Base-by-base conservation (phyloP, 129 eudicot species). In the Calendula officinalis region DNA sequence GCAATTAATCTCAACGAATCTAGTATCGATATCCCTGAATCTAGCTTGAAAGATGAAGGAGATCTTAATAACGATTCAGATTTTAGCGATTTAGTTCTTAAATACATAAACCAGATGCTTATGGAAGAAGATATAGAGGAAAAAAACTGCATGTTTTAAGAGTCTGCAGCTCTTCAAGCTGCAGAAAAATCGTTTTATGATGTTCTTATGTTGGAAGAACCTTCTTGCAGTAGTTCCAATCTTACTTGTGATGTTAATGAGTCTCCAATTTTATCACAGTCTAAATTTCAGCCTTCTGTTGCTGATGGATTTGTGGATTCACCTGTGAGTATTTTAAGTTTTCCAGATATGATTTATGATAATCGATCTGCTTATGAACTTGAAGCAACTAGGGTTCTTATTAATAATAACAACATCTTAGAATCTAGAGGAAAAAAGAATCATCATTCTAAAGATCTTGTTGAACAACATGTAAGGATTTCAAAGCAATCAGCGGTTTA, bases 71-170 rank as follows among this genome's bases (percentile, higher is more conserved):
- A 91, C 56, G 95, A 91, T 67, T 80, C 52, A n/a, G 95, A 91
- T 71, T 87, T 87, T 71, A 87, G 86, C 71, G 97, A 87, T 68
- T 67, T 47, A 44, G 85, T 82, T 50, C 95, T 91, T 30, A 82
- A 78, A 70, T 91, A 84, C 43, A 87, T 91, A 49, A 84, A 62
- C 62, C 86, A 82, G 70, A 83, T 91, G 72, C 97, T 91, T 42
- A 91, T 91, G 97, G 97, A 91, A 87, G 95, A 91, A 58, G 87
- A 91, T 68, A 82, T 77, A 62, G 97, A 84, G 56, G 95, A 86
- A 36, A 87, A 78, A 60, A 65, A 69, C 41, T 80, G 82, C 44
- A 77, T 82, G 84, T 77, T 84, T 71, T 87, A 91, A 49, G 87
- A 84, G 56, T 83, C 97, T 71, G 84, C 92, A 6, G 97, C 94